Evolutionary conservation across 2,329 filamentous ascomycete species (phyloP), one percentile per base, ranked within the genome.

Genomic region (Fusarium setosum): DNA sequence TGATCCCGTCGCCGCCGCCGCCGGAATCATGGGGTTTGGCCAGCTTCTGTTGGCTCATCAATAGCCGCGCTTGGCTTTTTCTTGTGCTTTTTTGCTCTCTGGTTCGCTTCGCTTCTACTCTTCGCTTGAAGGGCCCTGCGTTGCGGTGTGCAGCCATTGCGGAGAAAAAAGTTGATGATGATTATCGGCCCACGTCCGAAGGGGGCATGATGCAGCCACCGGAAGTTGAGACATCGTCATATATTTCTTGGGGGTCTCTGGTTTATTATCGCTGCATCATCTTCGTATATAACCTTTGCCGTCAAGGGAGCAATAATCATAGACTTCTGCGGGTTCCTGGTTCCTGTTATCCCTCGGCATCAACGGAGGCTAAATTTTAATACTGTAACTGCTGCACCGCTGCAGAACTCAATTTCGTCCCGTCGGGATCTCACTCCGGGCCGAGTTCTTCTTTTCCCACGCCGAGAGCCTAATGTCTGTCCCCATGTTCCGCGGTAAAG

Each of bases 41-140:
- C 55, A 45, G 32, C 18, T 59, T 32, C 41, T 47, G 38, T 55
- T 68, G 50, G 53, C 40, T 38, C 53, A 47, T n/a, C 45, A 52
- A 55, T 61, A 67, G 40, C 63, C 62, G 64, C 64, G 51, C 59
- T 62, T 56, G 55, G 48, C 56, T 51, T 65, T n/a, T n/a, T n/a
- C n/a, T n/a, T n/a, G n/a, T n/a, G n/a, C n/a, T n/a, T n/a, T n/a
- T n/a, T n/a, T n/a, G n/a, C n/a, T n/a, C n/a, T n/a, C n/a, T n/a
- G n/a, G 29, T 41, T 61, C 24, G 32, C 61, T 61, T 65, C 40
- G 42, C 20, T 49, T 53, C 31, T 29, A 10, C n/a, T 35, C 17
- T 45, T 45, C n/a, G 41, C 24, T 31, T 32, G 41, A 41, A n/a
- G n/a, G n/a, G 61, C 57, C 50, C 50, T 57, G 56, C 40, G 35